Percentiles rank a stretch among this genome's conserved stretches.
These are phyloP conservation scores for Tilletia caries DNA, from an alignment of 1,284 basidiomycete genomes.

Conservation along the genomic window DNA sequence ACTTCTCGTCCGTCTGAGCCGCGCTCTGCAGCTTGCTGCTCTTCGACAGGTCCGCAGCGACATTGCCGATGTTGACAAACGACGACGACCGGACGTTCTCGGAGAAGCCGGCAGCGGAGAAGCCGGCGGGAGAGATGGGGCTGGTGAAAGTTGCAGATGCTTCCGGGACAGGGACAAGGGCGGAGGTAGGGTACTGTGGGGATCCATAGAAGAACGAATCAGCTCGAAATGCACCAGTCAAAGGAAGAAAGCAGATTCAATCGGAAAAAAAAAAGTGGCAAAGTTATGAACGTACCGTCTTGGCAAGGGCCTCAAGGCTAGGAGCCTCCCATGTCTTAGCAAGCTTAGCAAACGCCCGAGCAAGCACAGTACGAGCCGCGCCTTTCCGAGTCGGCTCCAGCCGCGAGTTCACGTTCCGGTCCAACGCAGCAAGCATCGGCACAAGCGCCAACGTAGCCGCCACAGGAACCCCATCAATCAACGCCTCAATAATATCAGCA, in stretches of 20 bases:
- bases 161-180: constrained; percentile 23
- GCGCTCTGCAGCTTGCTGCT: constrained; percentile 36
- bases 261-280: no score
- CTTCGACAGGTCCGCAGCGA: constrained; percentile 30
- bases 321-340: constrained; percentile 68
- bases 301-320: constrained; percentile 21
- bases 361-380: constrained; percentile 66
- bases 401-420: constrained; percentile 60
- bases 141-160: constrained; percentile 32
- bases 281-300: constrained; percentile 19
- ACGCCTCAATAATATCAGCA: constrained; percentile 66
- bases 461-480: constrained; percentile 69
- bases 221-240: no score
- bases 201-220: background rate
- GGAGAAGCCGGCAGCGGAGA: constrained; percentile 26
- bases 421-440: constrained; percentile 79
- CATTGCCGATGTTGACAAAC: constrained; percentile 22
- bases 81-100: constrained; percentile 20
- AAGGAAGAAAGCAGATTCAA: no score
- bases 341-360: constrained; percentile 66
- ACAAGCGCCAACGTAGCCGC: constrained; percentile 72
- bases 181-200: constrained; percentile 22
- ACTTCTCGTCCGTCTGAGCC: constrained; percentile 26
- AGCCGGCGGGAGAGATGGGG: constrained; percentile 25
- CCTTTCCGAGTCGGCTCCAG: constrained; percentile 54